Base-by-base conservation (phyloP, 75 land plant species). In the Pinus taeda region DNA sequence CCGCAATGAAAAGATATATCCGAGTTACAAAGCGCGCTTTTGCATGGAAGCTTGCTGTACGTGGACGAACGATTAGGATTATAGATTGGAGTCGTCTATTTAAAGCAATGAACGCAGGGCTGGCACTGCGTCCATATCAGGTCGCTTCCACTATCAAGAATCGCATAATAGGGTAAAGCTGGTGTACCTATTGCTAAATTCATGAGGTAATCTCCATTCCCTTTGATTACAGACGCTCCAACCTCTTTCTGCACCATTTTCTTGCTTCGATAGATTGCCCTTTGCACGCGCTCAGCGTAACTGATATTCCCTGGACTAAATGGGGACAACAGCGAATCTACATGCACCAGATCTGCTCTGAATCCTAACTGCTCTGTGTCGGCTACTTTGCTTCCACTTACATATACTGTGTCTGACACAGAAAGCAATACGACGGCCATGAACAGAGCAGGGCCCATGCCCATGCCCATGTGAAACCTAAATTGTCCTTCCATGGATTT, bases 81-180 rank as follows among this genome's bases (percentile, higher is more conserved):
- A 73, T 77, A 84, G 14, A 81, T 22, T 11, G 86, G 86, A 33
- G 65, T 71, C 8, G 73, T 6, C 70, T 84, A 83, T 15, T 61
- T 42, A 59, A 72, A 81, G 61, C 86, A 84, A 15, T 24, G n/a
- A 13, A 3, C 4, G 75, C 86, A 84, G 17, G 86, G 86, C 11
- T 33, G 7, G 75, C 86, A 84, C 15, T 84, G 84, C 0, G 78
- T 60, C 86, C 83, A 81, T 3, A 73, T 29, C 14, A 84, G 55
- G 75, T 84, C 86, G 39, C 83, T 67, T 2, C 71, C 71, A 5
- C 49, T 67, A 45, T 67, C 71, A 7, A 67, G 11, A 4, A 67
- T 33, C 0, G 71, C 71, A 15, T 5, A 14, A 5, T 36, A 4
- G 5, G 1, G 2, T 9, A 67, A 18, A 4, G n/a, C n/a, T 7